Percentiles rank a stretch among this genome's conserved stretches.
phyloP scores from a whole-genome alignment of 2,329 filamentous ascomycete species.

The Elsinoe ampelina region DNA sequence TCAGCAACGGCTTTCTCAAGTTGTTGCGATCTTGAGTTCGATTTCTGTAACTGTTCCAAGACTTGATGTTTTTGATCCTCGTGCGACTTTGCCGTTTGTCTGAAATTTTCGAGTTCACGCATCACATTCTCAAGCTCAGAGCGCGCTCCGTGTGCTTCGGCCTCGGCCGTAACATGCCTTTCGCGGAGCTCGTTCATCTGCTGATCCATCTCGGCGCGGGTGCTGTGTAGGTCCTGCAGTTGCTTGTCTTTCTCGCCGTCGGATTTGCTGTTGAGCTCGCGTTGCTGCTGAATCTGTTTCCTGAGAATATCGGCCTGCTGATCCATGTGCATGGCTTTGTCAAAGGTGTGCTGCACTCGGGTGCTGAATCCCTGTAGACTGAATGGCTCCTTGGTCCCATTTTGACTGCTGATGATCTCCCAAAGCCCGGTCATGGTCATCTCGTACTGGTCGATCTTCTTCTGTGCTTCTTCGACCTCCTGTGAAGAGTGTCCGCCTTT shows the following conservation, averaged over 20 bases:
- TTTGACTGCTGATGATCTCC: slow-evolving; percentile 37
- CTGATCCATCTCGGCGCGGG: slow-evolving; percentile 20
- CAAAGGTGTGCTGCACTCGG: slow-evolving; percentile 70
- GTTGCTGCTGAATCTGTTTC: slow-evolving; percentile 89
- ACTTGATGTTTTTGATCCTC: slow-evolving; percentile 23
- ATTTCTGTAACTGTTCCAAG: slow-evolving; percentile 22
- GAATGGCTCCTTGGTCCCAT: slow-evolving; percentile 43
- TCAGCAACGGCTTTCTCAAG: slow-evolving; percentile 23
- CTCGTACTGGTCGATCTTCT: slow-evolving; percentile 48
- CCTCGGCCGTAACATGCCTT: slow-evolving; percentile 22
- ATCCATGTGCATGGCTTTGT: slow-evolving; percentile 64
- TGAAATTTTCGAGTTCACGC: slow-evolving; percentile 24
- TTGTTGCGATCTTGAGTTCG: slow-evolving; percentile 24
- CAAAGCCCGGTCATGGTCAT: slow-evolving; percentile 43
- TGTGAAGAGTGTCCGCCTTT: slow-evolving; percentile 17
- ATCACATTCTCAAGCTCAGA: slow-evolving; percentile 31
- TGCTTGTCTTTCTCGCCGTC: slow-evolving; percentile 47
- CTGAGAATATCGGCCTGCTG: slow-evolving; percentile 86
- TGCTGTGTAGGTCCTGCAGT: slow-evolving; percentile 21
- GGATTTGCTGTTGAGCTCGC: slow-evolving; percentile 81
- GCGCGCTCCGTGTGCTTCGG: slow-evolving; percentile 23
- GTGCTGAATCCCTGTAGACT: slow-evolving; percentile 66
- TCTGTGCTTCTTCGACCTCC: slow-evolving; percentile 19
- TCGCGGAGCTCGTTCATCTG: slow-evolving; percentile 26
- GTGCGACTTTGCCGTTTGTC: slow-evolving; percentile 33